Evolutionary conservation across 495 filamentous ascomycete species (phyloP).

Genomic region (Penicillium fimorum): DNA sequence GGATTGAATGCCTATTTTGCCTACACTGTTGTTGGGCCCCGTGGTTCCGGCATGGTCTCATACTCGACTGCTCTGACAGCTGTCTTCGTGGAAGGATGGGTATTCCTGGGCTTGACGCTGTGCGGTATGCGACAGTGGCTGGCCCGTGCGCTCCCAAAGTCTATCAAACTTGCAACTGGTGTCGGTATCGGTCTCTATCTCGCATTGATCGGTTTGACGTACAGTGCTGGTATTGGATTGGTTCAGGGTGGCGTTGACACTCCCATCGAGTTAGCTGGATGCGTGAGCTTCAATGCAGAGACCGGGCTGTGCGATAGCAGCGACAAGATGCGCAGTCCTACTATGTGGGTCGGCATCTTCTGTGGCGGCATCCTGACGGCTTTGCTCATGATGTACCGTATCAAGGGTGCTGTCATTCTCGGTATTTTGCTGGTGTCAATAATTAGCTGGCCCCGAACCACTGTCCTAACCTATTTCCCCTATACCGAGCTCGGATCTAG

Average conservation of each 20-base stretch:
- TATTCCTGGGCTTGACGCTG: slow-evolving; percentile 67
- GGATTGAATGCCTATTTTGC: slow-evolving; percentile 83
- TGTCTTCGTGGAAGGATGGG: slow-evolving; percentile 78
- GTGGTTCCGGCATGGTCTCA: slow-evolving; percentile 64
- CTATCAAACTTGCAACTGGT: slow-evolving; percentile 80
- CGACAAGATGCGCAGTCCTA: slow-evolving; percentile 71
- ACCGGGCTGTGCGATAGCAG: slow-evolving; percentile 50
- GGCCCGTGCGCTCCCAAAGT: slow-evolving; percentile 70
- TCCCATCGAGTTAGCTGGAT: slow-evolving; percentile 70
- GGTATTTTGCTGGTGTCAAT: slow-evolving; percentile 80
- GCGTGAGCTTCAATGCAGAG: slow-evolving; percentile 35
- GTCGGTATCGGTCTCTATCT: slow-evolving; percentile 80
- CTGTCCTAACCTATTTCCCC: slow-evolving; percentile 74
- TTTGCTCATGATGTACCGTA: slow-evolving; percentile 75
- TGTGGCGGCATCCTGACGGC: slow-evolving; percentile 74
- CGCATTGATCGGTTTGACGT: slow-evolving; percentile 75
- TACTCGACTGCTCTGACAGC: slow-evolving; percentile 72
- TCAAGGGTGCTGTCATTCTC: slow-evolving; percentile 78
- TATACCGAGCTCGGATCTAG: slow-evolving; percentile 61
- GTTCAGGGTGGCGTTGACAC: slow-evolving; percentile 57
- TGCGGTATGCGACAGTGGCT: slow-evolving; percentile 81
- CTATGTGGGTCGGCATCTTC: slow-evolving; percentile 83
- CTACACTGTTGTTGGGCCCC: slow-evolving; percentile 74
- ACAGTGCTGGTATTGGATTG: slow-evolving; percentile 74
- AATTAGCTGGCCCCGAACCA: slow-evolving; percentile 77